phyloP scores from a whole-genome alignment of 2,329 filamentous ascomycete genomes.

The Exserohilum turcica region DNA sequence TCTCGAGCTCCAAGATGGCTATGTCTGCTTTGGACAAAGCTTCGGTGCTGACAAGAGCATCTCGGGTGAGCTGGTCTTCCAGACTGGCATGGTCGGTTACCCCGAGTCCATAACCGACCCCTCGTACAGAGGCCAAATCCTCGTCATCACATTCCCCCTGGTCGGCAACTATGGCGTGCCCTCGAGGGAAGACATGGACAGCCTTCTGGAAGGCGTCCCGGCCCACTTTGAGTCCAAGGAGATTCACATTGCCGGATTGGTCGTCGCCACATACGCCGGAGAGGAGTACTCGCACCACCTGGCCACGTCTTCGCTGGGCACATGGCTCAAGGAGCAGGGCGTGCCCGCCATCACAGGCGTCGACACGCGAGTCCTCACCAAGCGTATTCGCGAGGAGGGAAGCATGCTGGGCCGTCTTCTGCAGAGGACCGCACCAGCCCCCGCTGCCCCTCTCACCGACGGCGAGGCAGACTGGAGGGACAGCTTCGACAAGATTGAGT shows the following conservation, averaged over 20 bases:
- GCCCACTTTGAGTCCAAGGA: constrained; percentile 90
- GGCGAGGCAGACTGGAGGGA: constrained; percentile 52
- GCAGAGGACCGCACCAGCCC: constrained; percentile 63
- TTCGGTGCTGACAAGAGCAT: constrained; percentile 95
- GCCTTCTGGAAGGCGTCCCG: constrained; percentile 82
- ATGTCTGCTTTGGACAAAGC: constrained; percentile 90
- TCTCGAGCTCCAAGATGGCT: constrained; percentile 91
- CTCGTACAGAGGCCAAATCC: constrained; percentile 88
- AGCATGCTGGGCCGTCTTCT: constrained; percentile 95
- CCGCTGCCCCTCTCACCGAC: constrained; percentile 33
- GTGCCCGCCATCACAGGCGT: constrained; percentile 94
- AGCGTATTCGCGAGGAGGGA: constrained; percentile 89
- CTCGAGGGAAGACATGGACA: constrained; percentile 80
- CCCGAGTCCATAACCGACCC: constrained; percentile 90
- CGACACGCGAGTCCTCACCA: constrained; percentile 91
- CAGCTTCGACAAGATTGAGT: constrained; percentile 80
- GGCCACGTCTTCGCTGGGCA: constrained; percentile 84
- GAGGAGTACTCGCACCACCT: constrained; percentile 96
- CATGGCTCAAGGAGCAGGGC: constrained; percentile 95
- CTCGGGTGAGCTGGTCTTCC: constrained; percentile 96
- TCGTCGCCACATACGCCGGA: constrained; percentile 88
- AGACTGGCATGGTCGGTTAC: constrained; percentile 99
- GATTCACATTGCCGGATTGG: constrained; percentile 92
- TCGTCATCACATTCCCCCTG: constrained; percentile 94
- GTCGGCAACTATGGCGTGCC: constrained; percentile 98